Evolutionary conservation across 2,329 filamentous ascomycete genomes (phyloP).

Genomic region (Clonostachys chloroleuca): DNA sequence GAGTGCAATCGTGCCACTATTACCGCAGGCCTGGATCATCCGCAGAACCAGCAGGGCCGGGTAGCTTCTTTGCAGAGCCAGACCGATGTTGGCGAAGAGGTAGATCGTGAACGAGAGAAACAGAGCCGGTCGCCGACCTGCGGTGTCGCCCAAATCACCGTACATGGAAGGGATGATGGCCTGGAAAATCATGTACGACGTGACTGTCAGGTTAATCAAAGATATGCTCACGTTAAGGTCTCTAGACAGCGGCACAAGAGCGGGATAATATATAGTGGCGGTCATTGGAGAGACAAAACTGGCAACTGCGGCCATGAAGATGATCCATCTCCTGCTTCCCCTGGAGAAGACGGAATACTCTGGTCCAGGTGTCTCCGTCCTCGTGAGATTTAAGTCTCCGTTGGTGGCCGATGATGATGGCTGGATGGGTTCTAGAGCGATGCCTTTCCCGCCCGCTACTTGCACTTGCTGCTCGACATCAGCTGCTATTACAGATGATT

Average conservation of each 20-base stretch:
- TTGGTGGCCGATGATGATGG: no score
- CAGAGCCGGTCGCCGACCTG: conserved; percentile 58
- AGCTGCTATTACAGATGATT: no score
- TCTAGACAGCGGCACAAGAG: conserved; percentile 29
- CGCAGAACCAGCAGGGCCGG: conserved; percentile 55
- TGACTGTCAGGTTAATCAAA: conserved; percentile 45
- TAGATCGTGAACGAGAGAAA: conserved; percentile 54
- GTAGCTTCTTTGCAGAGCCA: conserved; percentile 54
- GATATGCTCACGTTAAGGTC: conserved; percentile 30
- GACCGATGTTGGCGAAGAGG: conserved; percentile 52
- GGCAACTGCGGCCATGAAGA: conserved; percentile 44
- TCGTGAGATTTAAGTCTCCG: no score
- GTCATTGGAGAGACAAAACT: conserved; percentile 54
- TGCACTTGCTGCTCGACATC: no score
- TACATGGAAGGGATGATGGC: conserved; percentile 56
- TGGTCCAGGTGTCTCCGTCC: no score
- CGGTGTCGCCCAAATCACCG: conserved; percentile 57
- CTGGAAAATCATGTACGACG: conserved; percentile 62
- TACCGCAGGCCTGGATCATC: conserved; percentile 59
- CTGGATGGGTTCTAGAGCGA: no score
- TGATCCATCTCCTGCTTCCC: conserved; percentile 44
- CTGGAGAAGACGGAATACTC: conserved; percentile 3
- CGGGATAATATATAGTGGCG: conserved; percentile 52
- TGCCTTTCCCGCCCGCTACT: no score
- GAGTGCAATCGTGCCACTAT: conserved; percentile 66